Evolutionary conservation across 2,329 filamentous ascomycete genomes (phyloP), one percentile per base, ranked within the genome.

Genomic region (Apiospora aurea): DNA sequence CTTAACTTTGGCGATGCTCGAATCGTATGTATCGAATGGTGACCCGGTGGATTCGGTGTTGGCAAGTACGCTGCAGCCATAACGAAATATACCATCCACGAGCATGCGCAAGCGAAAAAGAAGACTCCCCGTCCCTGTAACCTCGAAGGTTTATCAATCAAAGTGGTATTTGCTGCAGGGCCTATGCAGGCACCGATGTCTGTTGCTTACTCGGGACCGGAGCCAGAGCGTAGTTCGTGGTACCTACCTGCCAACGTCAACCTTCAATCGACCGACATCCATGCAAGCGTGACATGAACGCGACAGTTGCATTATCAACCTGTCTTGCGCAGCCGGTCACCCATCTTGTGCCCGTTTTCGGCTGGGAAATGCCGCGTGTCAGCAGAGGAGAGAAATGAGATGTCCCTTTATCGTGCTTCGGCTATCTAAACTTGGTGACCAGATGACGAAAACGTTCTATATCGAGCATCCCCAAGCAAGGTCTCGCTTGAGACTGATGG

Each of bases 141-240:
- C 4, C 34, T 53, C 24, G 51, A 34, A 38, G 53, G 16, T 38
- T 61, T 61, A 38, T 38, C 53, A 38, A 34, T 7, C 53, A 61
- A 21, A 21, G 29, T 41, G n/a, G 57, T 24, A 64, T 41, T 34
- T 64, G 21, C 57, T 64, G 57, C 57, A 64, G 34, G 57, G 34
- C 34, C 57, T 21, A 64, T 64, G 57, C 57, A 64, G 57, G 57
- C 57, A 64, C 57, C 57, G 57, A 38, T 13, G 18, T 38, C 8
- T 41, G 57, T 64, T n/a, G 57, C 57, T 64, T 64, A 64, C 57
- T 41, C 34, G 57, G 57, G 57, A 64, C 57, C 57, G 57, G 57
- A 64, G 57, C 38, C 57, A n/a, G 57, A 41, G 21, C 38, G 57
- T 18, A 41, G 21, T 18, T 41, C 29, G 57, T 64, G 21, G 34